Base-by-base conservation (phyloP, 163 green algal genomes). In the Chloromonas sp. region DNA sequence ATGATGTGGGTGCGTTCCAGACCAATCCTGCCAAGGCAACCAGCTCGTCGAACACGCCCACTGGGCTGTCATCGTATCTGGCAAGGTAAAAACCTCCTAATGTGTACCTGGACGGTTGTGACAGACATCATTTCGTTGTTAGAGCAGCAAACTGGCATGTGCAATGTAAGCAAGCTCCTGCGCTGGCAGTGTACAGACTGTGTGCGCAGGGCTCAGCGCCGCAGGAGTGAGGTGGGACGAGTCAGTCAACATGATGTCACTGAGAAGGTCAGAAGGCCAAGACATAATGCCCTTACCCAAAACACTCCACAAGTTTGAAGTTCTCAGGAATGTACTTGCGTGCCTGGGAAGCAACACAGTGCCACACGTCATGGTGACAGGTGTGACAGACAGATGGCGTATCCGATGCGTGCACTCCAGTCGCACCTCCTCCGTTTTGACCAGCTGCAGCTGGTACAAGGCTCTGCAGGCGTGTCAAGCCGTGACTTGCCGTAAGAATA, bases 1-100 rank as follows among this genome's bases (percentile, higher is more conserved):
- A 98, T 0, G 95, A 98, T 2, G 93, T 96, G 2, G 96, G 95
- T 2, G 93, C 89, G 86, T 99, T 96, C 96, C 96, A 99, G 1
- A 97, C 94, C n/a, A 99, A 89, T 0, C 96, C 96, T 0, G 92
- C 94, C 80, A 99, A 88, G 0, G 91, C 94, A 15, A 98, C 96
- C 58, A 96, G 86, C 93, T 99, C 96, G 71, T 99, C 94, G 90
- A 99, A 98, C 0, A 87, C 85, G 36, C 96, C 96, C 14, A 92
- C 95, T 2, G 96, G 96, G 77, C 92, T 97, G 88, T 97, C 93
- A 80, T 95, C 92, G 86, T 99, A 99, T 0, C 94, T 87, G 0
- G 95, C 96, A 0, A 98, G 87, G 87, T 98, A 99, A 76, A 98
- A 96, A 57, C 96, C 96, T 11, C 96, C 96, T n/a, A 99, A 85